phyloP scores from a whole-genome alignment of 441 rosid species.

The Euphorbia corollata region DNA sequence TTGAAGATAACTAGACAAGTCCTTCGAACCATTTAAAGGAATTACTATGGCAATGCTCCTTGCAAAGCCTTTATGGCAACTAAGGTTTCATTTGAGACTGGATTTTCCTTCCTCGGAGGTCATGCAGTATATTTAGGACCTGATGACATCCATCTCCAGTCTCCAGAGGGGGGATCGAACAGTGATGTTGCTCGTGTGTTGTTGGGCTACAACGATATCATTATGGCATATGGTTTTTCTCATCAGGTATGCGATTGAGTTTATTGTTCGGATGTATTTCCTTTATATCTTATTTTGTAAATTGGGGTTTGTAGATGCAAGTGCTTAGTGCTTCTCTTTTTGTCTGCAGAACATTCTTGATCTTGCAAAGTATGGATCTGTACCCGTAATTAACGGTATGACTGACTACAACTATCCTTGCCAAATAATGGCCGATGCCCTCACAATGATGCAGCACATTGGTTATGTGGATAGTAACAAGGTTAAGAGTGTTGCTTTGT shows the following conservation, averaged over 20 bases:
- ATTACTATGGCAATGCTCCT: constrained; percentile 96
- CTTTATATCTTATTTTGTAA: not conserved
- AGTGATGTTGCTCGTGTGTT: constrained; percentile 96
- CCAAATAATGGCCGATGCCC: constrained; percentile 99
- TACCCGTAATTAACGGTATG: constrained; percentile 84
- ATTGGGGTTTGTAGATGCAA: not conserved
- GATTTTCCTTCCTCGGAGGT: constrained; percentile 90
- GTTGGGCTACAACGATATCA: constrained; percentile 75
- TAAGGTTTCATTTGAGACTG: constrained; percentile 91
- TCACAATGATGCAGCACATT: constrained; percentile 82
- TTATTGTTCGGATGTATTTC: constrained; percentile 18
- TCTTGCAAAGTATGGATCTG: constrained; percentile 74
- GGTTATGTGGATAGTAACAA: constrained; percentile 85
- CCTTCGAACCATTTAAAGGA: constrained; percentile 81
- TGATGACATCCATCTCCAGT: too few relatives aligned
- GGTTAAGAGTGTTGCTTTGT: constrained; percentile 34
- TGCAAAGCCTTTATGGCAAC: constrained; percentile 96
- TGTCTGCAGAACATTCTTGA: constrained; percentile 74
- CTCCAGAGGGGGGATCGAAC: constrained; percentile 97
- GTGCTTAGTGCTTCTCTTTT: constrained; percentile 1
- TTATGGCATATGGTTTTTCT: constrained; percentile 97
- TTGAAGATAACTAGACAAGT: constrained; percentile 59
- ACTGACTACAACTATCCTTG: constrained; percentile 95
- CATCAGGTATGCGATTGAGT: constrained; percentile 95
- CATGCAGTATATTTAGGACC: constrained; percentile 92